Base-by-base conservation (phyloP, 352 stramenopile species). In the Phytophthora megakarya region DNA sequence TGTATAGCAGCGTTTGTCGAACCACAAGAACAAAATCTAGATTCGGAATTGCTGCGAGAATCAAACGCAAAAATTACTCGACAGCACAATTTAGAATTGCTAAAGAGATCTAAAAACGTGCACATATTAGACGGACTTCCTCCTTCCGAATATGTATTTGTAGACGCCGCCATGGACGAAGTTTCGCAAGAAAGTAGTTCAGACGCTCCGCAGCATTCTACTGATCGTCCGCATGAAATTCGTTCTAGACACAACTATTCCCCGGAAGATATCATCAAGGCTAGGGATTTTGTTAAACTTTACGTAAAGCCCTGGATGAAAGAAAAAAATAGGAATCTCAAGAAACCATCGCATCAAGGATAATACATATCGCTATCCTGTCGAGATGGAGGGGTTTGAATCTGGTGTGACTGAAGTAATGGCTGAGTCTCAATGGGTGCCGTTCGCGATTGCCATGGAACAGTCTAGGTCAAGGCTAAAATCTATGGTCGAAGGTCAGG, bases 11-110 rank as follows among this genome's bases (percentile, higher is more conserved):
- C 5, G 11, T 63, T 50, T 16, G 11, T 35, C 1, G 1, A 32
- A 5, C 33, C 19, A 3, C 55, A 63, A 15, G 25, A 49, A 8
- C 21, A 23, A 8, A 33, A 5, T 18, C 9, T 63, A 3, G 23
- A 33, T 18, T 40, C 28, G 8, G 54, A 62, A 18, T n/a, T 62
- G 1, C 19, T 13, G 9, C 15, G 5, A 22, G 43, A 62, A 11
- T 30, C 22, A 30, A 62, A 62, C 15, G 13, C 51, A 18, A 51
- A 51, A 18, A 38, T 38, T 11, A 5, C 26, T 51, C 25, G 25
- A 1, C 44, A 51, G 21, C 25, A 51, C 7, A 25, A 19, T 9
- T 22, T 51, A 25, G 44, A 51, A 15, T 38, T 51, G 25, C 44
- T 51, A 25, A n/a, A 21, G 1, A 0, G 26, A 32, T 5, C 26